phyloP scores from a whole-genome alignment of 805 yeast species.

The Candida golubevii region DNA sequence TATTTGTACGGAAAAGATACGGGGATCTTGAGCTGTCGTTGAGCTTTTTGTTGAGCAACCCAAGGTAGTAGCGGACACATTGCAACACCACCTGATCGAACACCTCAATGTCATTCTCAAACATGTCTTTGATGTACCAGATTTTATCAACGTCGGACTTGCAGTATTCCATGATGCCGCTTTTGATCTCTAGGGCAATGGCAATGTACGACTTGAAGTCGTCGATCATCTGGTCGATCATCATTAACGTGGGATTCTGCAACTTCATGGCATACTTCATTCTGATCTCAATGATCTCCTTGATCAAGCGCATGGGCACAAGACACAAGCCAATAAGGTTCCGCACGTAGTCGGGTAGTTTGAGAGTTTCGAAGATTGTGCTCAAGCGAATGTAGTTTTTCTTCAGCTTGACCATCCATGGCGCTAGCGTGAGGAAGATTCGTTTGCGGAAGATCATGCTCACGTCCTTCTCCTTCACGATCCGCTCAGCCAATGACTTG shows the following conservation, averaged over 20 bases:
- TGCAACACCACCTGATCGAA: slow-evolving; percentile 66
- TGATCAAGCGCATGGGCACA: slow-evolving; percentile 76
- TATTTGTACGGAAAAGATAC: slow-evolving; percentile 71
- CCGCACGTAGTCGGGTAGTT: slow-evolving; percentile 69
- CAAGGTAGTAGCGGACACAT: slow-evolving; percentile 69
- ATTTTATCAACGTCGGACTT: slow-evolving; percentile 50
- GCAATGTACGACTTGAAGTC: slow-evolving; percentile 76
- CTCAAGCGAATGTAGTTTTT: slow-evolving; percentile 62
- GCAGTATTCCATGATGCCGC: slow-evolving; percentile 57
- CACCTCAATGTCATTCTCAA: slow-evolving; percentile 48
- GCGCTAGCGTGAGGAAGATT: slow-evolving; percentile 64
- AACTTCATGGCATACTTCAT: slow-evolving; percentile 73
- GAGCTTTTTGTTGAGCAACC: slow-evolving; percentile 68
- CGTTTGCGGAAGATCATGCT: slow-evolving; percentile 67
- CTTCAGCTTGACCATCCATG: slow-evolving; percentile 79
- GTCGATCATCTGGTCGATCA: slow-evolving; percentile 89
- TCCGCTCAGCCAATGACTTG: slow-evolving; percentile 73
- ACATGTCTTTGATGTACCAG: slow-evolving; percentile 67
- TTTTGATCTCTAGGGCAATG: slow-evolving; percentile 70
- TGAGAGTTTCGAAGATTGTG: slow-evolving; percentile 58
- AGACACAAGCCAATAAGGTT: slow-evolving; percentile 59
- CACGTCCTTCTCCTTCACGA: slow-evolving; percentile 76
- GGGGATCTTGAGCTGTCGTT: slow-evolving; percentile 66
- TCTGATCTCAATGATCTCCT: slow-evolving; percentile 72
- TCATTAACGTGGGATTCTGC: slow-evolving; percentile 86